Percentiles rank a stretch among this genome's conserved stretches.
phyloP scores from a whole-genome alignment of 2,329 filamentous ascomycete genomes.

The Verticillium isaacii region DNA sequence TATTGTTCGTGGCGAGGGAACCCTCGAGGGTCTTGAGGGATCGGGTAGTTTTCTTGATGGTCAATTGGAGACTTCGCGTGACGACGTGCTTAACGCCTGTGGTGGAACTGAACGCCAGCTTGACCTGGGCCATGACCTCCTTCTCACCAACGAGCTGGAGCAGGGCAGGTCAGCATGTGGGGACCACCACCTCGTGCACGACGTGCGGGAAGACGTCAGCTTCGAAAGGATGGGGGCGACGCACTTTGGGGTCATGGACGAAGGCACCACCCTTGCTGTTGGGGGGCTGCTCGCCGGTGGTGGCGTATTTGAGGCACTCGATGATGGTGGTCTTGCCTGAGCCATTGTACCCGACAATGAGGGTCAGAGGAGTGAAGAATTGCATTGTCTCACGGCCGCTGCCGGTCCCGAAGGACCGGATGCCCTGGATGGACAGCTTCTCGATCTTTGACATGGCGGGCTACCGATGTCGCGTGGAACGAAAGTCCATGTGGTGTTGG shows the following conservation, averaged over 20 bases:
- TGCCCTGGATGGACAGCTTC: slow-evolving; percentile 78
- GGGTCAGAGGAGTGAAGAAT: slow-evolving; percentile 85
- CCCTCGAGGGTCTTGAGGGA: slow-evolving; percentile 82
- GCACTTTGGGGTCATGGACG: slow-evolving; percentile 83
- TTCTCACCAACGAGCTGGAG: slow-evolving; percentile 70
- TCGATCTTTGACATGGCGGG: slow-evolving; percentile 71
- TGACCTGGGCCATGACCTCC: slow-evolving; percentile 86
- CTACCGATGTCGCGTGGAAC: neutral
- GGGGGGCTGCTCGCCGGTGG: slow-evolving; percentile 86
- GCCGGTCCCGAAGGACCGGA: slow-evolving; percentile 76
- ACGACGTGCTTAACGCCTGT: slow-evolving; percentile 76
- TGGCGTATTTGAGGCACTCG: slow-evolving; percentile 96
- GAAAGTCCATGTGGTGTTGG: neutral
- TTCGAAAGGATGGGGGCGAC: slow-evolving; percentile 31
- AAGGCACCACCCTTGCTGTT: slow-evolving; percentile 90
- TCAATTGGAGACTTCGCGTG: slow-evolving; percentile 79
- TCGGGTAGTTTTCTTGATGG: slow-evolving; percentile 73
- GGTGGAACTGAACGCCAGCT: slow-evolving; percentile 78
- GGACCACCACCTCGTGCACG: no score
- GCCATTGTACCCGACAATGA: slow-evolving; percentile 96
- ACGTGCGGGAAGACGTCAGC: no score
- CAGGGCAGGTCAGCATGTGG: slow-evolving; percentile 20
- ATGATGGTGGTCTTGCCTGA: slow-evolving; percentile 99
- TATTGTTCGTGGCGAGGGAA: slow-evolving; percentile 67
- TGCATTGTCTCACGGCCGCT: slow-evolving; percentile 70